Evolutionary conservation across 2,329 filamentous ascomycete species (phyloP), one percentile per base, ranked within the genome.

Genomic region (Ophiostoma ulmi): DNA sequence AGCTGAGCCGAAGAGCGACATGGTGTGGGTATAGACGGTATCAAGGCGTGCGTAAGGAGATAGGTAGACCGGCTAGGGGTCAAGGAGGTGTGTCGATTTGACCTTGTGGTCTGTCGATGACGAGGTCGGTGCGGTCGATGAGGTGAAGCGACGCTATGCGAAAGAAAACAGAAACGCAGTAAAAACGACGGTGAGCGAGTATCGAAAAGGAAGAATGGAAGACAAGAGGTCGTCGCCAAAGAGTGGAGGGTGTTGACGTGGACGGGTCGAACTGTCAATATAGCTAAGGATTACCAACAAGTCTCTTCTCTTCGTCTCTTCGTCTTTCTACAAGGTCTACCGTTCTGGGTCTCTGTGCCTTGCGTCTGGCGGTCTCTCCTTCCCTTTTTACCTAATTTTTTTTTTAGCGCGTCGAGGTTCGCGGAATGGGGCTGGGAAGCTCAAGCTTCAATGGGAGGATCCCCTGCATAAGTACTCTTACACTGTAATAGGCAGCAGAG

Each of bases 1-100:
- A 67, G 87, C 76, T 70, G 83, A 77, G 71, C 70, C 68, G 17
- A 70, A 82, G 70, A 83, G 83, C 41, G 91, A 86, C 91, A 94
- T 92, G 66, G 74, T 81, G 76, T 38, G 17, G 3, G 36, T 41
- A 48, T 22, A 7, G n/a, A 35, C 1, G 17, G 35, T 39, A 17
- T 65, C 1, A 22, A 39, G 31, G n/a, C 2, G 31, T 61, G 55
- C 20, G 8, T 26, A 35, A 2, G 22, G 13, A 39, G 13, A 4
- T 20, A 35, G 20, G 63, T 65, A 55, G 48, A 17, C 10, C 48
- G 13, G n/a, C 11, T 58, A 26, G 52, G 13, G 39, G 39, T 17
- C 14, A 44, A 11, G 39, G 39, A 44, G 22, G 36, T 14, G 13
- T 63, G 26, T 63, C 13, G 58, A 31, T 36, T 63, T 26, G 58